Percentiles rank a stretch among this genome's conserved stretches.
These are phyloP conservation scores for Venturia effusa DNA, from an alignment of 2,329 filamentous ascomycete species.

Conservation along the genomic window DNA sequence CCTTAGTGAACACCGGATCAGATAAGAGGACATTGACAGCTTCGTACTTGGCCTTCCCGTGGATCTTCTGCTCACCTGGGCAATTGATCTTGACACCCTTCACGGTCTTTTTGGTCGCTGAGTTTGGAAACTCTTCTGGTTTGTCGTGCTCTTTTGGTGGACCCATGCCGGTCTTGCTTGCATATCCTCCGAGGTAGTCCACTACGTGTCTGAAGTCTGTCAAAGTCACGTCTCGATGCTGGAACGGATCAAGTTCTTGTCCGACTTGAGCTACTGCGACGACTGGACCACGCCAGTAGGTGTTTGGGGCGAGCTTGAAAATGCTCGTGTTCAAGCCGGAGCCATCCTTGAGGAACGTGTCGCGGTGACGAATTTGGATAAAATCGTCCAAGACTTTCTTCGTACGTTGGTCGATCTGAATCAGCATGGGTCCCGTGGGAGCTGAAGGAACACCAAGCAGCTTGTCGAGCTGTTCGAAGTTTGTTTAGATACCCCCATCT, in stretches of 20 bases:
- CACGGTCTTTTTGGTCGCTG: not conserved
- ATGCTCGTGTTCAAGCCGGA: constrained; percentile 14
- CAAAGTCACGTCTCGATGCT: not conserved
- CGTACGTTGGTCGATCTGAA: not conserved
- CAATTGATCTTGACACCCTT: constrained; percentile 15
- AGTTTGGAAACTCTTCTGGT: not conserved
- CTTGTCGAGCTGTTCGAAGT: too few species aligned
- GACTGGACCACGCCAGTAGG: constrained; percentile 13
- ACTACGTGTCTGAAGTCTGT: not conserved
- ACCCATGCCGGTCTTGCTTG: not conserved
- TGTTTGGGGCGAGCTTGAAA: constrained; percentile 1
- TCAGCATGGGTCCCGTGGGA: not conserved
- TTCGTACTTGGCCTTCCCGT: constrained; percentile 11
- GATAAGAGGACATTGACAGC: constrained; percentile 9
- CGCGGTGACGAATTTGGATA: constrained; percentile 10
- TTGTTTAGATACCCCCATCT: too few species aligned
- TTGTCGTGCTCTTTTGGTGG: not conserved
- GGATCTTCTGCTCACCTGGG: constrained; percentile 10
- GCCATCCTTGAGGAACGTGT: constrained; percentile 13
- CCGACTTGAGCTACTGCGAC: constrained; percentile 9
- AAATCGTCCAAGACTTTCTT: constrained; percentile 2
- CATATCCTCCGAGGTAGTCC: not conserved
- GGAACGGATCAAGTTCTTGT: not conserved
- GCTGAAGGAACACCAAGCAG: too few species aligned
- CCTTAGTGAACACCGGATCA: constrained; percentile 6